Evolutionary conservation across 495 filamentous ascomycete species (phyloP), one percentile per base, ranked within the genome.

Genomic region (Penicillium desertorum): DNA sequence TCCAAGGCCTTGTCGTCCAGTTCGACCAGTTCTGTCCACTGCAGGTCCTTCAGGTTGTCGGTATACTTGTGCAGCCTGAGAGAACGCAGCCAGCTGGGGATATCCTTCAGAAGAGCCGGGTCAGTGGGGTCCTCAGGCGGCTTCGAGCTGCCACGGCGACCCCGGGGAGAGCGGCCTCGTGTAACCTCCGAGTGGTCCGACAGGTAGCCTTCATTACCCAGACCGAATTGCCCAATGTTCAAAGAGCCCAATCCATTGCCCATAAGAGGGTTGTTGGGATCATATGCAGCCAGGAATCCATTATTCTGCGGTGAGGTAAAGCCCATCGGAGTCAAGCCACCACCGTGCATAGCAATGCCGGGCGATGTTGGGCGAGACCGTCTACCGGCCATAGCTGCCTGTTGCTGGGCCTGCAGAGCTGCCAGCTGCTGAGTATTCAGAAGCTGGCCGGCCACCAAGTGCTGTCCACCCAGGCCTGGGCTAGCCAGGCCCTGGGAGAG

Each of bases 41-140:
- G 90, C 72, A 98, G 81, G 69, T 96, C 92, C 75, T 98, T 98
- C 64, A 98, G 76, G 68, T 98, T 92, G 61, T 98, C 94, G 36
- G 94, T 98, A 74, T 98, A 98, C 78, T 98, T 98, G 78, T 98
- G 94, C 62, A 98, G 79, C 57, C 94, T 86, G 66, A 98, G 79
- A 71, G 90, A 97, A 75, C 94, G 86, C 69, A 98, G 80, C 94
- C 94, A 98, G 70, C 83, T 86, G 60, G 95, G 92, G 62, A 98
- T 96, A 69, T 98, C 94, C 78, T 95, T 90, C 71, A 98, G 79
- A 61, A 98, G 83, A 44, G 79, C 83, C 10, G 89, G 88, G 70
- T 98, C 95, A 12, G 93, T 97, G 10, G 94, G 94, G 67, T 98
- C 94, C 77, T 98, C 94, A 41, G 94, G 94, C 32, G 94, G 94